Conservation (phyloP, 2,329 filamentous ascomycete species). For the Scedosporium aurantiacum region DNA sequence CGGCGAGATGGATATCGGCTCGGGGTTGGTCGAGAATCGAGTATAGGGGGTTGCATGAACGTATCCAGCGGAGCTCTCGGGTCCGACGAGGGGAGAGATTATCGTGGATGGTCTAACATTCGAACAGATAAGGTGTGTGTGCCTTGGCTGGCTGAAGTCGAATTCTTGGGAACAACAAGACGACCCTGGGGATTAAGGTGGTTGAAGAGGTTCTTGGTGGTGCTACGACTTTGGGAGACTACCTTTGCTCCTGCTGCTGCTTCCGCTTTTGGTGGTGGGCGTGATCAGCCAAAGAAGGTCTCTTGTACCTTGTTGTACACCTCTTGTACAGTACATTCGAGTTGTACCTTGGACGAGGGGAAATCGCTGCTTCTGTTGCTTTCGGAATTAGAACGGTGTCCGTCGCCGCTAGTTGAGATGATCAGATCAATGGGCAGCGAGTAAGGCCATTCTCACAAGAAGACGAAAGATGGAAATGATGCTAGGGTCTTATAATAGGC, state of each 20-base stretch:
- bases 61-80: background rate
- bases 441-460: background rate
- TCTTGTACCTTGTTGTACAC: background rate
- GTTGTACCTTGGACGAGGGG: background rate
- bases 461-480: background rate
- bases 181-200: background rate
- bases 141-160: conserved; percentile 5
- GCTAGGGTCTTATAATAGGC: background rate
- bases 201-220: background rate
- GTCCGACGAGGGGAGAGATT: background rate
- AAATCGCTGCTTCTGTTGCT: background rate
- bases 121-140: background rate
- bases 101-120: background rate
- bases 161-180: conserved; percentile 3
- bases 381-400: background rate
- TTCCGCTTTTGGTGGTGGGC: background rate
- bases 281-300: background rate
- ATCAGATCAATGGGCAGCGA: background rate
- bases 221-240: background rate
- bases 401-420: background rate
- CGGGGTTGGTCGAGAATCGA: background rate
- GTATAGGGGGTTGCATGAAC: background rate
- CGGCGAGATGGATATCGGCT: background rate
- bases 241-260: background rate
- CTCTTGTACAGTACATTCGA: background rate